phyloP scores from a whole-genome alignment of 192 early-diverging fungal species.

The Backusella westeae region DNA sequence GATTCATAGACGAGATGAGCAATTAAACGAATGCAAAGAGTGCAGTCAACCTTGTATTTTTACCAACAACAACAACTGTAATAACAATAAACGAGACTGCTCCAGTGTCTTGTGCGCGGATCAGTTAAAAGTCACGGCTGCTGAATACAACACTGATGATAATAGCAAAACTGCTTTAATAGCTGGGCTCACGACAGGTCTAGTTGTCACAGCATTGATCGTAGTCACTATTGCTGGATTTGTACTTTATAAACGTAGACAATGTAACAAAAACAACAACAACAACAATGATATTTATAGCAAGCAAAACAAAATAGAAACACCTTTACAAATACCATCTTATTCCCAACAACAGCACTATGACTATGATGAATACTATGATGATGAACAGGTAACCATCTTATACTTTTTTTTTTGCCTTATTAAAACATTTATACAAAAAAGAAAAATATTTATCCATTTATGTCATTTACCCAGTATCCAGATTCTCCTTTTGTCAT shows the following conservation, averaged over 20 bases:
- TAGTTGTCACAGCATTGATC: constrained; percentile 9
- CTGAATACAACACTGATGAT: background rate
- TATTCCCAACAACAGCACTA: background rate
- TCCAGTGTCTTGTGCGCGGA: background rate
- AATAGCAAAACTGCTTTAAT: constrained; percentile 11
- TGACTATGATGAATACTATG: background rate
- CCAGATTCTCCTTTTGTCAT: constrained; percentile 1
- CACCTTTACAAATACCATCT: constrained; percentile 3
- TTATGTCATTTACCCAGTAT: constrained; percentile 7
- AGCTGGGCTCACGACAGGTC: constrained; percentile 19
- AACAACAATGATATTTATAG: background rate
- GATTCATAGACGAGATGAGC: background rate
- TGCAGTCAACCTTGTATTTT: background rate
- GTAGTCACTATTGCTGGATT: constrained; percentile 5
- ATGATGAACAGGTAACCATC: background rate
- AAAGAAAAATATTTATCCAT: constrained; percentile 3
- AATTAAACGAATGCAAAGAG: background rate
- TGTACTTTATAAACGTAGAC: constrained; percentile 11
- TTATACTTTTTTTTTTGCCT: background rate
- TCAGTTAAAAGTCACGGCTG: background rate
- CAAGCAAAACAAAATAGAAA: background rate
- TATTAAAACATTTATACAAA: background rate
- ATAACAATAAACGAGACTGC: background rate
- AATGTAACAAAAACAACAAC: background rate
- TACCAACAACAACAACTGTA: background rate